Percentiles rank a stretch among this genome's conserved stretches.
phyloP scores from a whole-genome alignment of 148 eudicot species.

The Euryodendron excelsum region DNA sequence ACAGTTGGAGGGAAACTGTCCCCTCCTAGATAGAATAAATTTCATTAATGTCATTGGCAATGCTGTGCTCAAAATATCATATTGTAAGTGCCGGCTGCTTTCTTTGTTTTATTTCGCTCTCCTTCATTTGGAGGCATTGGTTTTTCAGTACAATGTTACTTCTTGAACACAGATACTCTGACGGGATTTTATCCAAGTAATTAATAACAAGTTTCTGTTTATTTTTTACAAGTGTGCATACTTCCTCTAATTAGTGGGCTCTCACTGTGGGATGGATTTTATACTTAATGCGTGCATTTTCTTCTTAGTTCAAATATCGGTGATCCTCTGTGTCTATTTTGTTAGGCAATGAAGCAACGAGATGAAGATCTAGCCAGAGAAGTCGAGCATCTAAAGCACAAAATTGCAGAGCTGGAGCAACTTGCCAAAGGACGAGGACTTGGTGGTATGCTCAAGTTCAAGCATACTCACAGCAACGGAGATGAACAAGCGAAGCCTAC shows the following conservation, averaged over 20 bases:
- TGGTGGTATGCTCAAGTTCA: slow-evolving; percentile 32
- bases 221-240: background rate
- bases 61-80: background rate
- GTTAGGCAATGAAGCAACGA: slow-evolving; percentile 63
- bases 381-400: slow-evolving; percentile 53
- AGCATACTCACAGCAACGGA: slow-evolving; percentile 18
- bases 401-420: slow-evolving; percentile 52
- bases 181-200: background rate
- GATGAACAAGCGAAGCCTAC: slow-evolving; percentile 26
- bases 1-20: background rate
- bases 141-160: background rate
- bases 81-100: background rate
- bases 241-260: too few species aligned
- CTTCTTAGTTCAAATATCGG: background rate
- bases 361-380: slow-evolving; percentile 62
- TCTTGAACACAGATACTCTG: background rate
- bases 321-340: background rate
- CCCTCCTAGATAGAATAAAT: background rate
- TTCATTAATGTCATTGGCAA: background rate
- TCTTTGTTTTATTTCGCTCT: background rate
- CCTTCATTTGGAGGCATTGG: background rate
- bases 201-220: background rate
- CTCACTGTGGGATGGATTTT: background rate
- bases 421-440: slow-evolving; percentile 46
- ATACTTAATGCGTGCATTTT: background rate